Percentiles rank a stretch among this genome's conserved stretches.
Conservation (phyloP, 208 protist genomes). For the Leishmania turanica region DNA sequence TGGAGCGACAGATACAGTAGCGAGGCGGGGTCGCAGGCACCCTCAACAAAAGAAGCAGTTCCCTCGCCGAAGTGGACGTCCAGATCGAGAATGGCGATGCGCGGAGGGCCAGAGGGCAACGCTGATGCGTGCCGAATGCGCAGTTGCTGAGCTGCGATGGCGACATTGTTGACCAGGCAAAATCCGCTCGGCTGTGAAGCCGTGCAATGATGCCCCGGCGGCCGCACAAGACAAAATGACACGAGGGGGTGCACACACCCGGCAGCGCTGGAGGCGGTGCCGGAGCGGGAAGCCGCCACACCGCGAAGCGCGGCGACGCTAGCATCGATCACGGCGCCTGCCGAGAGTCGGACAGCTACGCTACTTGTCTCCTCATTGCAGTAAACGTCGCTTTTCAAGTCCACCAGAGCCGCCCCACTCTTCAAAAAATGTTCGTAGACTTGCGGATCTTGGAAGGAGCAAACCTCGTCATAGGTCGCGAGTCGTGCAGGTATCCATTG, state of each 20-base stretch:
- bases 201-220: conserved; percentile 91
- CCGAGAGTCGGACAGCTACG: conserved; percentile 53
- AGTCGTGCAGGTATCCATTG: conserved; percentile 56
- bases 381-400: conserved; percentile 78
- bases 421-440: conserved; percentile 62
- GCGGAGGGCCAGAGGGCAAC: conserved; percentile 16
- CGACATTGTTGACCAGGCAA: conserved; percentile 92
- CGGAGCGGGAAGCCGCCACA: background rate
- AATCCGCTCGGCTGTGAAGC: conserved; percentile 73
- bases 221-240: conserved; percentile 84
- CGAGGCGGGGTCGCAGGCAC: conserved; percentile 19
- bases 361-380: conserved; percentile 70
- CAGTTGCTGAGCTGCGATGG: conserved; percentile 63
- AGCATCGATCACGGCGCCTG: conserved; percentile 72
- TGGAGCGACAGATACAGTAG: conserved; percentile 90
- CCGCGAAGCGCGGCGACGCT: conserved; percentile 36
- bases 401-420: conserved; percentile 36
- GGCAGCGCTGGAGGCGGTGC: background rate
- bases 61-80: conserved; percentile 95
- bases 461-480: conserved; percentile 63
- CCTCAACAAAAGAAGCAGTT: conserved; percentile 89
- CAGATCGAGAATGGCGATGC: conserved; percentile 87
- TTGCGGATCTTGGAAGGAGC: conserved; percentile 50
- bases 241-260: conserved; percentile 29
- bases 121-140: conserved; percentile 18